These are phyloP conservation scores for Xylariaceae sp. DNA, from an alignment of 2,329 filamentous ascomycete species.

Conservation along the genomic window DNA sequence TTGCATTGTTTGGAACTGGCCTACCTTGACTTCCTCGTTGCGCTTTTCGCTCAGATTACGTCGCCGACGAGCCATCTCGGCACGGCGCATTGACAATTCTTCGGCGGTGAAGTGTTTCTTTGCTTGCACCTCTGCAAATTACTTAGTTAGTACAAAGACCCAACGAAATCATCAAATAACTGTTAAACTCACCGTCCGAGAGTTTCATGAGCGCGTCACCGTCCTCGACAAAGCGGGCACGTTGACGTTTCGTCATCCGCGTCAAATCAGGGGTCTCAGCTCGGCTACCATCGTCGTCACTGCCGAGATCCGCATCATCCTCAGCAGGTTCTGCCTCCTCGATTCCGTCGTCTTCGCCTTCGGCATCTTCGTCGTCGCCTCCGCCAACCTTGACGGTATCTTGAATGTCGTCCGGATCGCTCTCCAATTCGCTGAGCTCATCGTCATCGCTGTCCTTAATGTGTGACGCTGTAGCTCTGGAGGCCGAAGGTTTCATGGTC, in stretches of 20 bases:
- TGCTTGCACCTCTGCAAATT: conserved; percentile 52
- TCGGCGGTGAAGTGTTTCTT: conserved; percentile 59
- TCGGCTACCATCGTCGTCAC: conserved; percentile 42
- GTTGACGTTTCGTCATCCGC: conserved; percentile 57
- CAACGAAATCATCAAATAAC: too few species aligned
- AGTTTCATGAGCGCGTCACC: conserved; percentile 52
- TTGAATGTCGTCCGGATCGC: conserved; percentile 44
- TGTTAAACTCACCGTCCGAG: conserved; percentile 47
- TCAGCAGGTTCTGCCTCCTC: conserved; percentile 36
- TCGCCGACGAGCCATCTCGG: conserved; percentile 57
- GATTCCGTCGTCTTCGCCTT: conserved; percentile 43
- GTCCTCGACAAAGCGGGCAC: conserved; percentile 52
- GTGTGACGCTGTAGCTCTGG: conserved; percentile 26
- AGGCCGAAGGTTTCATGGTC: conserved; percentile 33
- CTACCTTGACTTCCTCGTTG: conserved; percentile 59
- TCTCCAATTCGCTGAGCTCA: conserved; percentile 52
- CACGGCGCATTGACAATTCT: conserved; percentile 56
- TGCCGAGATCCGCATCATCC: conserved; percentile 40
- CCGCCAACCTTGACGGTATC: conserved; percentile 41
- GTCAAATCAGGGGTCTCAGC: conserved; percentile 50
- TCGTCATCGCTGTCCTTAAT: conserved; percentile 46
- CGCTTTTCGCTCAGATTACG: conserved; percentile 61
- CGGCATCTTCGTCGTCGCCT: conserved; percentile 38
- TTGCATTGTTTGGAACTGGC: conserved; percentile 8
- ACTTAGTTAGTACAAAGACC: background rate